Percentiles rank a stretch among this genome's conserved stretches.
phyloP scores from a whole-genome alignment of 2,329 filamentous ascomycete species.

The Hypomyces perniciosus region DNA sequence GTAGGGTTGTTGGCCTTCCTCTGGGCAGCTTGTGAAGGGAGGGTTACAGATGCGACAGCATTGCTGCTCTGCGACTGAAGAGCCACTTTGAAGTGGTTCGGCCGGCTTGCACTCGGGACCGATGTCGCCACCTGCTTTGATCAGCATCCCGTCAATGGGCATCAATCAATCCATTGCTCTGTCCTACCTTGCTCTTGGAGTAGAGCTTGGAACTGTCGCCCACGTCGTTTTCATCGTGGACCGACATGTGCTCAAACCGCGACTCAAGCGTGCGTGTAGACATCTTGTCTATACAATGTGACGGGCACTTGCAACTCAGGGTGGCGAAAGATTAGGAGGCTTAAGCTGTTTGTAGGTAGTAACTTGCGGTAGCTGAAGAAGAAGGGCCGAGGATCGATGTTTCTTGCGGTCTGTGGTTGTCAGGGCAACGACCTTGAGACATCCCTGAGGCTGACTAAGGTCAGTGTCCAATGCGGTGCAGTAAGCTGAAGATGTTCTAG shows the following conservation, averaged over 20 bases:
- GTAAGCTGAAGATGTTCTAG: background rate
- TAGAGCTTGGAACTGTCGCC: conserved; percentile 48
- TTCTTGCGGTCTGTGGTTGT: conserved; percentile 10
- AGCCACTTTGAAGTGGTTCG: conserved; percentile 80
- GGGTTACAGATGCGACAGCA: conserved; percentile 57
- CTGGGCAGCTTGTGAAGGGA: conserved; percentile 61
- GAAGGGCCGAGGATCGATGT: background rate
- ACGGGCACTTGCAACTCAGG: background rate
- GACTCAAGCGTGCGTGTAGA: conserved; percentile 74
- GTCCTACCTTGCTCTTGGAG: conserved; percentile 69
- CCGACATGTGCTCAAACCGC: conserved; percentile 83
- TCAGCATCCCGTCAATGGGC: background rate
- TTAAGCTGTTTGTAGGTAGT: background rate
- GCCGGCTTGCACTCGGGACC: conserved; percentile 48
- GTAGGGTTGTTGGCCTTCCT: conserved; percentile 39
- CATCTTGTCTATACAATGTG: conserved; percentile 41
- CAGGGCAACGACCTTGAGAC: conserved; percentile 1
- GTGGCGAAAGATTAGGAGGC: conserved; percentile 1
- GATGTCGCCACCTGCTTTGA: conserved; percentile 16
- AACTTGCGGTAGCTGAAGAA: conserved; percentile 3
- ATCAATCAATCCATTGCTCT: background rate
- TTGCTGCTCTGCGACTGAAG: conserved; percentile 72
- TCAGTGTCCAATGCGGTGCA: background rate
- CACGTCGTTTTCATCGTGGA: conserved; percentile 79
- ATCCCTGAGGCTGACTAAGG: background rate